Conservation (phyloP, 2,329 filamentous ascomycete species). For the Aureobasidium sp. region DNA sequence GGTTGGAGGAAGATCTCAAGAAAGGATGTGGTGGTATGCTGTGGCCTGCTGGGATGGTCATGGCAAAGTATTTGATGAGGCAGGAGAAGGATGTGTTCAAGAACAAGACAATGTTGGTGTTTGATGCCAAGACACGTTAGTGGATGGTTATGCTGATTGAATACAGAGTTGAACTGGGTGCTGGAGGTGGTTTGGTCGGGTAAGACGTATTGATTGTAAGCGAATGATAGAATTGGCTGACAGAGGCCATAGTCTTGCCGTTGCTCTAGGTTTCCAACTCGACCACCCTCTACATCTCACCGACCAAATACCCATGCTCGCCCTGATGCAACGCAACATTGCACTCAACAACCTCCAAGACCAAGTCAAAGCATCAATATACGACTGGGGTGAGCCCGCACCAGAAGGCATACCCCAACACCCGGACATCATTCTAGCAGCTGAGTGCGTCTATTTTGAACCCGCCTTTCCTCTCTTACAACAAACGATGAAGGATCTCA, state of each 20-base stretch:
- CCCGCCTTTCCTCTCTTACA: constrained; percentile 85
- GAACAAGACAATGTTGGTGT: constrained; percentile 63
- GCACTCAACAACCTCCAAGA: constrained; percentile 62
- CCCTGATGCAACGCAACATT: constrained; percentile 81
- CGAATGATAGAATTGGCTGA: neutral
- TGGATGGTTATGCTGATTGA: constrained; percentile 1
- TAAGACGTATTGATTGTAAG: constrained; percentile 19
- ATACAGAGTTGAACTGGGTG: constrained; percentile 76
- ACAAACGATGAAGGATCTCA: constrained; percentile 64
- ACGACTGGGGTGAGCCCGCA: constrained; percentile 62
- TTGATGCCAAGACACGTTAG: constrained; percentile 9
- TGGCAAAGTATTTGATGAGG: constrained; percentile 77
- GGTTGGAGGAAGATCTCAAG: constrained; percentile 75
- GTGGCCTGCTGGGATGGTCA: constrained; percentile 87
- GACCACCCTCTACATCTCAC: constrained; percentile 64
- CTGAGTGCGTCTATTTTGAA: constrained; percentile 96
- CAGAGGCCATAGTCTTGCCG: constrained; percentile 39
- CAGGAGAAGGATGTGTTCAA: constrained; percentile 57
- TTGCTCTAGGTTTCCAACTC: constrained; percentile 49
- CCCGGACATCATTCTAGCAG: constrained; percentile 80
- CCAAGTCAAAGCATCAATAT: constrained; percentile 57
- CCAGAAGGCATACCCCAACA: constrained; percentile 40
- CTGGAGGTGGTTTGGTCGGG: constrained; percentile 81
- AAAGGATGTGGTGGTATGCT: constrained; percentile 87
- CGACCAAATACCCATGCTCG: constrained; percentile 78